Conservation (phyloP, 257 asterid species). For the Solanum tarapatanum region DNA sequence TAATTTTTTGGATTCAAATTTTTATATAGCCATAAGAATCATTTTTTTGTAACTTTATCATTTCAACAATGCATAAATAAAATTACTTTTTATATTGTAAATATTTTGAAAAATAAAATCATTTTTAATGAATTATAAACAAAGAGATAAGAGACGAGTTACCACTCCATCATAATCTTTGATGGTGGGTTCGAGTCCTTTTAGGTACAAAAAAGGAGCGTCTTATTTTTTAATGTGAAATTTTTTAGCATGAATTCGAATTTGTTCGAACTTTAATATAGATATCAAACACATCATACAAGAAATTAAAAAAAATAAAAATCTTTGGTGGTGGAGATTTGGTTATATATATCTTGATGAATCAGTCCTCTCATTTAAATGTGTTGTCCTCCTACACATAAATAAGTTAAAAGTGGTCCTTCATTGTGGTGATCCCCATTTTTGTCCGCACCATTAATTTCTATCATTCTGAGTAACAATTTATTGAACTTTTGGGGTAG, state of each 20-base stretch:
- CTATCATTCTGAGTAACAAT: not conserved
- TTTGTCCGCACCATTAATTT: not conserved
- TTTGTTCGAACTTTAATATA: no score
- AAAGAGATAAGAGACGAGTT: not conserved
- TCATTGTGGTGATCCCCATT: not conserved
- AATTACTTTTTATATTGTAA: not conserved
- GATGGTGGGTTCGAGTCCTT: no score
- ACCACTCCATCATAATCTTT: not conserved
- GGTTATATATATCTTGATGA: not conserved
- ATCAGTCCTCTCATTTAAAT: not conserved
- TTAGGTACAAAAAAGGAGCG: no score
- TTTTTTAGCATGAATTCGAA: not conserved
- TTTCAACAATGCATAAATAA: not conserved
- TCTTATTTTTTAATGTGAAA: no score
- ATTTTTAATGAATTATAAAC: not conserved
- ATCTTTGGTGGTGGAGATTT: not conserved
- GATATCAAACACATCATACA: accelerated
- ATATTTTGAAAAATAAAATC: not conserved
- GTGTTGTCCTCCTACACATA: not conserved
- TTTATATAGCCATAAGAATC: not conserved
- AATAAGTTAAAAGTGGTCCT: not conserved
- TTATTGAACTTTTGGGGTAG: not conserved
- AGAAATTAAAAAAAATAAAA: no score
- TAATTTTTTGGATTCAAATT: not conserved
- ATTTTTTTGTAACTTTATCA: not conserved